Evolutionary conservation across 164 flowering plant genomes (phyloP), one percentile per base, ranked within the genome.

Genomic region (Euptelea pleiosperma): DNA sequence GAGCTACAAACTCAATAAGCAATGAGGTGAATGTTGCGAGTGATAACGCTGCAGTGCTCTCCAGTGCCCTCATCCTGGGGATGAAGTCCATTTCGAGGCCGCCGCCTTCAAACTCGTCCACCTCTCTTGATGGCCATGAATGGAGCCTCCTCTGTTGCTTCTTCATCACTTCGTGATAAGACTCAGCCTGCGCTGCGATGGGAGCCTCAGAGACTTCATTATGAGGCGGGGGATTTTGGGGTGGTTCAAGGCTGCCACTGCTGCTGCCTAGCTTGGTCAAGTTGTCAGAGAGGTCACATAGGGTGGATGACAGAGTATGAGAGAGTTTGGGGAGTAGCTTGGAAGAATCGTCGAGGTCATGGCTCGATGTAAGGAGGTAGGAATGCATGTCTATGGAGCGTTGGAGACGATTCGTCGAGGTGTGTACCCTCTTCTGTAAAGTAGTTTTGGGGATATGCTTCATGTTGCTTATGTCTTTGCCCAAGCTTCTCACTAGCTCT

Each of bases 381-480:
- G 85, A 83, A 64, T 85, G 91, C 61, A 71, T 49, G 74, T 83
- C 79, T 12, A 89, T 76, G 35, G 85, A 76, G 8, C 79, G 74
- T 47, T 89, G 94, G 57, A 87, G 97, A 11, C 76, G 60, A 41
- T 82, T 87, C 0, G 83, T 68, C 21, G 92, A 80, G 78, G 45
- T 65, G 67, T 89, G 90, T 29, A 82, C 73, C 41, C 64, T 66
- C 40, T 79, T 77, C 0, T 82, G 73, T 10, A 82, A 72, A 8
- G 69, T 21, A n/a, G 73, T 55, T 15, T 77, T 73, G 33, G 68
- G 57, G 63, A 65, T 80, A 58, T 49, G 39, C 53, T 67, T 73
- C 97, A 87, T 87, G 69, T 60, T 65, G 65, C 65, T 42, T 12
- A 89, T 77, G 75, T 87, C 92, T 57, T 75, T 75, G 18, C 88